Percentiles rank a stretch among this genome's conserved stretches.
Conservation (phyloP, 345 rosid species). For the Cochlearia excelsa region DNA sequence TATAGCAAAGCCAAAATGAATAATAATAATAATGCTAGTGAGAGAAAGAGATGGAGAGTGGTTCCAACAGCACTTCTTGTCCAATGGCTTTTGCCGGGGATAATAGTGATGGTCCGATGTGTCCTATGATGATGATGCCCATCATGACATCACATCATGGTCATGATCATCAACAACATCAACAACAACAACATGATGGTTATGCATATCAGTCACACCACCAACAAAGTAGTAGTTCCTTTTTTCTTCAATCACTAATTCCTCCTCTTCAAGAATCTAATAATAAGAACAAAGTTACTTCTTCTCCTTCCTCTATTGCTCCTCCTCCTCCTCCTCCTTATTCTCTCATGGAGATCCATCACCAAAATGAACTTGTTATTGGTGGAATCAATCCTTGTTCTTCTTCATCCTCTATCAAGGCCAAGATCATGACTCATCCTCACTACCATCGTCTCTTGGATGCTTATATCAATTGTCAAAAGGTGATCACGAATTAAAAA, state of each 20-base stretch:
- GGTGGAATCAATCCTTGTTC: constrained; percentile 29
- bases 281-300: constrained; percentile 28
- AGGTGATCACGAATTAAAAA: constrained; percentile 46
- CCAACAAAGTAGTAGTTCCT: constrained; percentile 34
- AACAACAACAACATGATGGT: constrained; percentile 41
- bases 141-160: constrained; percentile 45
- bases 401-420: constrained; percentile 52
- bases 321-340: constrained; percentile 44
- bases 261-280: constrained; percentile 34
- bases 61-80: constrained; percentile 60
- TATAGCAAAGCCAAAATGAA: constrained; percentile 47
- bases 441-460: constrained; percentile 87
- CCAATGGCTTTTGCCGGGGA: constrained; percentile 78
- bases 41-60: constrained; percentile 60
- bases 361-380: constrained; percentile 27
- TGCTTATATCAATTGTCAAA: constrained; percentile 89
- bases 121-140: constrained; percentile 59
- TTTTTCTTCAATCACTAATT: constrained; percentile 38
- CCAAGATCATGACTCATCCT: constrained; percentile 98
- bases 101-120: constrained; percentile 58
- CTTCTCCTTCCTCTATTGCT: constrained; percentile 40
- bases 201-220: constrained; percentile 43
- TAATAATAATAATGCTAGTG: constrained; percentile 32
- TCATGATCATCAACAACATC: constrained; percentile 39
- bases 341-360: constrained; percentile 64